Conservation (phyloP, 1,284 basidiomycete species). For the Irpex rosettiformis region DNA sequence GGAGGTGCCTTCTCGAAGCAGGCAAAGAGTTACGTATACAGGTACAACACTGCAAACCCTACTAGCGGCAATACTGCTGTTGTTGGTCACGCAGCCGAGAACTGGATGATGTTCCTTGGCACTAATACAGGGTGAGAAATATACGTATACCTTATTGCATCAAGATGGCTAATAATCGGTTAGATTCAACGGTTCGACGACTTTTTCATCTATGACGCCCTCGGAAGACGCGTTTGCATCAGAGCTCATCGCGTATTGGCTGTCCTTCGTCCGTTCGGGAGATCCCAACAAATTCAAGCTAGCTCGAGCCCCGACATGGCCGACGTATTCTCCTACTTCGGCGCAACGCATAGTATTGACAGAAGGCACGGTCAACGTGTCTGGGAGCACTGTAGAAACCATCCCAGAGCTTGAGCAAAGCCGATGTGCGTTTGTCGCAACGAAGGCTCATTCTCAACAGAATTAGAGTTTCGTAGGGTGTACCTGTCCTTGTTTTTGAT, state of each 20-base stretch:
- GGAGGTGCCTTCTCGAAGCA: conserved; percentile 35
- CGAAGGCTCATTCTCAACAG: conserved; percentile 20
- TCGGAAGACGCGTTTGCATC: conserved; percentile 44
- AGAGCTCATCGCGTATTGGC: conserved; percentile 58
- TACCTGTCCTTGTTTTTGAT: too few species aligned
- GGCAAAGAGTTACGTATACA: conserved; percentile 44
- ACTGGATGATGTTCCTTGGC: conserved; percentile 63
- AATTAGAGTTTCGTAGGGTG: conserved; percentile 8
- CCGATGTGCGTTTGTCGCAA: conserved; percentile 27
- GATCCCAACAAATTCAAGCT: conserved; percentile 52
- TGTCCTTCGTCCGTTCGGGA: conserved; percentile 52
- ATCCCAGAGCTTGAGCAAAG: conserved; percentile 36
- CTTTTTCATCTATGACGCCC: conserved; percentile 36
- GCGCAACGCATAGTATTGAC: conserved; percentile 43
- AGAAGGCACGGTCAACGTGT: conserved; percentile 33
- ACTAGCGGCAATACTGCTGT: conserved; percentile 31
- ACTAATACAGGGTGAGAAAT: conserved; percentile 51
- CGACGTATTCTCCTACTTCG: conserved; percentile 26
- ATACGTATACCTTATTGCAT: neutral
- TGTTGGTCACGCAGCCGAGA: conserved; percentile 52
- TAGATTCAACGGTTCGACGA: conserved; percentile 46
- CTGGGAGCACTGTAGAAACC: conserved; percentile 41
- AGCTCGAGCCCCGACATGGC: conserved; percentile 42
- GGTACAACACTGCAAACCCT: conserved; percentile 54
- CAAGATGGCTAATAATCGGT: neutral